Conservation (phyloP, 2,329 filamentous ascomycete species). For the Stagonosporopsis rhizophila region DNA sequence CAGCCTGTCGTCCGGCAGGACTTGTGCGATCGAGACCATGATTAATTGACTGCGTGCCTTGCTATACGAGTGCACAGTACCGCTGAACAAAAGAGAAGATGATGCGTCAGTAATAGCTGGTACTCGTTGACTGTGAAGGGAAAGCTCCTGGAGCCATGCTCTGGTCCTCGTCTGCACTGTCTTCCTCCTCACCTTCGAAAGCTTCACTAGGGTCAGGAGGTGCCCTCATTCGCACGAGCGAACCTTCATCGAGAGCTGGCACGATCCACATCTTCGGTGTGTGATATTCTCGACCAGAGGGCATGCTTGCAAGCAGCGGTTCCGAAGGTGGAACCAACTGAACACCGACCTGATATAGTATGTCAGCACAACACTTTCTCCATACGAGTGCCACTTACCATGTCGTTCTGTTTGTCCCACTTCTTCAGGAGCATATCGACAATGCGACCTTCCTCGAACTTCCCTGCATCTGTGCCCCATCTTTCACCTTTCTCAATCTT, state of each 20-base stretch:
- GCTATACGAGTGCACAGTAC: background rate
- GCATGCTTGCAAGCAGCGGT: slow-evolving; percentile 77
- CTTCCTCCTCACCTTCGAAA: slow-evolving; percentile 47
- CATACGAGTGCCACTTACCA: slow-evolving; percentile 61
- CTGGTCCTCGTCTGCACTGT: slow-evolving; percentile 47
- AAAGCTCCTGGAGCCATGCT: slow-evolving; percentile 44
- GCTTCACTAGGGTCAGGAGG: slow-evolving; percentile 59
- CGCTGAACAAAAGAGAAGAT: background rate
- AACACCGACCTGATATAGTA: slow-evolving; percentile 70
- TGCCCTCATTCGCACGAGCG: slow-evolving; percentile 66
- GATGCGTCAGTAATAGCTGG: slow-evolving; percentile 42
- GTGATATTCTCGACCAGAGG: slow-evolving; percentile 87
- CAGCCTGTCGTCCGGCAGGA: background rate
- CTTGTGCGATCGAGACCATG: background rate
- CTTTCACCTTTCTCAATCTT: slow-evolving; percentile 73
- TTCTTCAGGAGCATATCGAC: slow-evolving; percentile 86
- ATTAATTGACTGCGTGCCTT: background rate
- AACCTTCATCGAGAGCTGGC: slow-evolving; percentile 68
- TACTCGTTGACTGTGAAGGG: slow-evolving; percentile 42
- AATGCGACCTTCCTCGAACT: slow-evolving; percentile 82
- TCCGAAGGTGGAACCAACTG: slow-evolving; percentile 76
- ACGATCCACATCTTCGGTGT: slow-evolving; percentile 71
- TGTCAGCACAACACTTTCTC: background rate
- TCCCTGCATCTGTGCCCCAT: slow-evolving; percentile 86
- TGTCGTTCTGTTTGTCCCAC: slow-evolving; percentile 94